A percentile compares a stretch with the other conserved stretches of the same genome.
phyloP scores from a whole-genome alignment of 305 asterid species.

The Petunia hybrid region DNA sequence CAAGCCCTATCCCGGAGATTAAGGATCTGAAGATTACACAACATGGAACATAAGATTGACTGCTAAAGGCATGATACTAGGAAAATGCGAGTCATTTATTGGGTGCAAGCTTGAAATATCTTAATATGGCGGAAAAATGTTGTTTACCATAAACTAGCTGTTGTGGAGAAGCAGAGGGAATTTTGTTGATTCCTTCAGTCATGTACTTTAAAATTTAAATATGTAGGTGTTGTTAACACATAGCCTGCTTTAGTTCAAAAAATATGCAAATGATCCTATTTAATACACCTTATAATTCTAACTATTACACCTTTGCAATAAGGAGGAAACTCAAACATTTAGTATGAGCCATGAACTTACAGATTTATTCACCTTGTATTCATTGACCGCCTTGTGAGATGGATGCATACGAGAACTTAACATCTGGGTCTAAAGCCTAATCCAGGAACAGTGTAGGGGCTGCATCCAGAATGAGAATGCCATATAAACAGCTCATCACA shows the following conservation, averaged over 20 bases:
- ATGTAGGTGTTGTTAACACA: neutral
- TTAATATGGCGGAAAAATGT: neutral
- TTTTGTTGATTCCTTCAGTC: too few relatives aligned
- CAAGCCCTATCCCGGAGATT: neutral
- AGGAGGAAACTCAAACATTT: neutral
- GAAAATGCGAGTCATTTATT: neutral
- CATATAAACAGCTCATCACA: slow-evolving; percentile 11
- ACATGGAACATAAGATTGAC: neutral
- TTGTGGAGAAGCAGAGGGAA: too few relatives aligned
- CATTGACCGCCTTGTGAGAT: slow-evolving; percentile 68
- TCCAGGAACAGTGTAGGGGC: slow-evolving; percentile 74
- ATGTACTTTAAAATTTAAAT: too few relatives aligned
- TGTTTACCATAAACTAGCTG: too few relatives aligned
- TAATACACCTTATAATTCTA: neutral
- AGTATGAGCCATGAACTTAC: slow-evolving; percentile 43
- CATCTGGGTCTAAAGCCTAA: slow-evolving; percentile 50
- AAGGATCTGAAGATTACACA: neutral
- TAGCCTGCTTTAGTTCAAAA: neutral
- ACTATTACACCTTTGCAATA: neutral
- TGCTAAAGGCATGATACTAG: neutral
- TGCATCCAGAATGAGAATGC: slow-evolving; percentile 37
- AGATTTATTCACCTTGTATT: slow-evolving; percentile 67
- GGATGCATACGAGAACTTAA: slow-evolving; percentile 52
- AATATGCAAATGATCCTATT: too few relatives aligned
- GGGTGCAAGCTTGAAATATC: too few relatives aligned